phyloP scores from a whole-genome alignment of 768 basidiomycete genomes.

The Lentinula edodes region DNA sequence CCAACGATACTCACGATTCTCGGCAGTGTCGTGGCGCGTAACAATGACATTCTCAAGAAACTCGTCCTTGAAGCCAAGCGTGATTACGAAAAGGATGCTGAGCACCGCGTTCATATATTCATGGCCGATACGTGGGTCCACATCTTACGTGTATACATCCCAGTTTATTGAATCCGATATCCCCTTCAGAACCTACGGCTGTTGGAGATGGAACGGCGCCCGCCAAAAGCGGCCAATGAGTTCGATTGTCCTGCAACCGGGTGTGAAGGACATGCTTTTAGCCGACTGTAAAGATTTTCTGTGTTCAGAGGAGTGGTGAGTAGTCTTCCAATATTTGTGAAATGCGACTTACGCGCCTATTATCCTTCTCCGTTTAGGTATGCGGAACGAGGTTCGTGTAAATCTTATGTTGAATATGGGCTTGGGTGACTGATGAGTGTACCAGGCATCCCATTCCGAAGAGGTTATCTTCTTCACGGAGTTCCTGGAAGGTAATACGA shows the following conservation, averaged over 20 bases:
- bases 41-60: slow-evolving; percentile 82
- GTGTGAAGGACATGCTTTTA: slow-evolving; percentile 87
- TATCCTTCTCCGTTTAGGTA: slow-evolving; percentile 50
- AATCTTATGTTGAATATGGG: no score
- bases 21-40: slow-evolving; percentile 77
- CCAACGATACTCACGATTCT: slow-evolving; percentile 9
- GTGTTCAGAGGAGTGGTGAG: slow-evolving; percentile 79
- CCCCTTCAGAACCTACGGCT: slow-evolving; percentile 51
- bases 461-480: slow-evolving; percentile 80
- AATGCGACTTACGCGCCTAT: slow-evolving; percentile 14
- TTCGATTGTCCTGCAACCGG: slow-evolving; percentile 87
- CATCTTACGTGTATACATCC: neutral
- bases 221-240: slow-evolving; percentile 87
- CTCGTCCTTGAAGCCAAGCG: slow-evolving; percentile 84
- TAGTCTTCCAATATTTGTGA: slow-evolving; percentile 15
- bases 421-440: no score
- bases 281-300: slow-evolving; percentile 84
- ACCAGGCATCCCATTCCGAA: slow-evolving; percentile 80
- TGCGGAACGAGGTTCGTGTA: slow-evolving; percentile 71
- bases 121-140: slow-evolving; percentile 78
- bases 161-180: slow-evolving; percentile 1
- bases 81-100: slow-evolving; percentile 87
- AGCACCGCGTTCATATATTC: slow-evolving; percentile 86
- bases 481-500: slow-evolving; percentile 72
- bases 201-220: slow-evolving; percentile 88